Evolutionary conservation across 2,329 filamentous ascomycete genomes (phyloP), one percentile per base, ranked within the genome.

Genomic region (Lojkania enalia): DNA sequence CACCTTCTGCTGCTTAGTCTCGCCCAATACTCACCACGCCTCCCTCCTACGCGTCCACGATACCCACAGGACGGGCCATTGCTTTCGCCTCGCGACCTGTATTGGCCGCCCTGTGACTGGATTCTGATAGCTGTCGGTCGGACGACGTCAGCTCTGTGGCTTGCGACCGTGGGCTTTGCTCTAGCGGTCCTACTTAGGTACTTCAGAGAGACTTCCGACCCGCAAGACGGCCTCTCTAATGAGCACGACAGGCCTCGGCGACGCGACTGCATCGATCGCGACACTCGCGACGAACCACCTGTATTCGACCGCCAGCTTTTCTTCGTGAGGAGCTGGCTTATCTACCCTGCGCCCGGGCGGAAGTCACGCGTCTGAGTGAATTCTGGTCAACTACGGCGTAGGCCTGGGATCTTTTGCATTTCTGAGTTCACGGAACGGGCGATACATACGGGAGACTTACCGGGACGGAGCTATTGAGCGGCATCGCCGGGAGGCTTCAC

Each of bases 41-140:
- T 19, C 33, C 9, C 7, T 9, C 11, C 31, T 15, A 33, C 31
- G 21, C 32, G 31, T 20, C 45, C 14, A 38, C 40, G 29, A 46
- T 21, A 33, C 12, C 29, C 16, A 39, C 33, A 39, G 19, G 32
- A 19, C 13, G 20, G 7, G 18, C 33, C 33, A 11, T 36, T 36
- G 12, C 18, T 5, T 12, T 19, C 9, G 16, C 9, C 11, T 11
- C 9, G 7, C 11, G 9, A 33, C 30, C 7, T 12, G 14, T 9
- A 9, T 16, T 6, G 11, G 30, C 14, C 14, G 14, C 30, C 9
- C 14, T 16, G 16, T 15, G 30, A 33, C 30, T 9, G 9, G 6
- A 9, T 6, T 7, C 30, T 9, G 30, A 9, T n/a, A n/a, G 14
- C 30, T 11, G 14, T 33, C 30, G 6, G 9, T 15, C 7, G 7